Percentiles rank a stretch among this genome's conserved stretches.
Evolutionary conservation across 495 filamentous ascomycete species (phyloP).

Genomic region (Aspergillus incahuasiensis): DNA sequence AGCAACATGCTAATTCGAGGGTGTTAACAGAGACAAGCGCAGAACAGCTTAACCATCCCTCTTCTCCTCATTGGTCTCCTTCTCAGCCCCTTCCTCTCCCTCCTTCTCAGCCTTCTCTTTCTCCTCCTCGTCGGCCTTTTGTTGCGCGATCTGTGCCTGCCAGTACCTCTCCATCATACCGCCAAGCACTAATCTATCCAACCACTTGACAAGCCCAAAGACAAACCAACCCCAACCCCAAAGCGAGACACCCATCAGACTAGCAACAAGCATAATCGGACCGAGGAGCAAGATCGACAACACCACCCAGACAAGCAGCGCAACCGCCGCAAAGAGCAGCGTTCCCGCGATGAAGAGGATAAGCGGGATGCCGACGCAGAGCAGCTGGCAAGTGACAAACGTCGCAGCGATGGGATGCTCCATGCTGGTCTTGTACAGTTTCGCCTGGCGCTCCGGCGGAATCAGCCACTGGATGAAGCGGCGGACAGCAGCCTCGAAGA

Average conservation of each 20-base stretch:
- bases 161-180: conserved; percentile 31
- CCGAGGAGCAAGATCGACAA: conserved; percentile 34
- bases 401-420: conserved; percentile 30
- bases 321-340: conserved; percentile 31
- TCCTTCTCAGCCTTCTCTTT: not conserved
- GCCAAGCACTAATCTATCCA: conserved; percentile 29
- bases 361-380: conserved; percentile 35
- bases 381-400: conserved; percentile 31
- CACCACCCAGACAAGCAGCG: conserved; percentile 29
- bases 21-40: not conserved
- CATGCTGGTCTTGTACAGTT: conserved; percentile 27
- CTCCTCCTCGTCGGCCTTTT: not conserved
- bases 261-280: conserved; percentile 32
- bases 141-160: conserved; percentile 9
- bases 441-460: conserved; percentile 26
- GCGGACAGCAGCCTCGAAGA: conserved; percentile 25
- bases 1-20: not conserved
- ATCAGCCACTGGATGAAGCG: conserved; percentile 23
- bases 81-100: not conserved
- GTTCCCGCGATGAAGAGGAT: conserved; percentile 33
- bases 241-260: conserved; percentile 32
- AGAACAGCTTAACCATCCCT: not conserved
- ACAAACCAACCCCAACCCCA: conserved; percentile 40
- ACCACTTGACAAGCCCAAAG: conserved; percentile 33
- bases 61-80: not conserved